Evolutionary conservation across 805 yeast genomes (phyloP), one percentile per base, ranked within the genome.

Genomic region (Kuraishia molischiana): DNA sequence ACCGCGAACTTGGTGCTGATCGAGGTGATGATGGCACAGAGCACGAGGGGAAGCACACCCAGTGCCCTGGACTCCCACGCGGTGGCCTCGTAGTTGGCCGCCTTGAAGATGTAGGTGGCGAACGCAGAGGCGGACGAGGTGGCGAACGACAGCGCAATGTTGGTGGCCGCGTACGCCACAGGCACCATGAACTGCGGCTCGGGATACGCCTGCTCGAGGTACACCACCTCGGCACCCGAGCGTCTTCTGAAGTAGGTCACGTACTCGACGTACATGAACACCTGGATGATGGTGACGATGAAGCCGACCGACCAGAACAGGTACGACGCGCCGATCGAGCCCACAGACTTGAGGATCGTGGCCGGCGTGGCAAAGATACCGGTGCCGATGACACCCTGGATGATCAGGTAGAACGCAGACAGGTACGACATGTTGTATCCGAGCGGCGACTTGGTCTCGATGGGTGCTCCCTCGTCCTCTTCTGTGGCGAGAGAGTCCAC

Each of bases 171-270:
- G 44, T 73, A 77, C 63, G 74, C 65, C 15, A 71, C 74, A 20
- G 84, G 77, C 34, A 79, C 69, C 41, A 85, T 64, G 51, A 79
- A 82, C 53, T 64, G 70, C 31, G 95, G 95, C 47, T 72, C 75
- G 36, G 66, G 67, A 61, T 67, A 85, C 36, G 82, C 72, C 47
- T 70, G 79, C 54, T 84, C 92, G 48, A 85, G 60, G 53, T 85
- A 85, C 50, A 81, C 82, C 59, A 82, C 83, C 52, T 85, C 95
- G 47, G 92, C 95, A 46, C 95, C 95, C 50, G 84, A 83, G 60
- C 81, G 60, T 14, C 66, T 64, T 35, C 54, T 54, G 41, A 53
- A 65, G 43, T 67, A 67, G 4, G 65, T 57, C 22, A 61, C 63
- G 44, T 51, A 67, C 42, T 67, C 71, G 29, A 66, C 56, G 44